These are phyloP conservation scores for Penicillium sumatraense DNA, from an alignment of 2,329 filamentous ascomycete species.

Conservation along the genomic window DNA sequence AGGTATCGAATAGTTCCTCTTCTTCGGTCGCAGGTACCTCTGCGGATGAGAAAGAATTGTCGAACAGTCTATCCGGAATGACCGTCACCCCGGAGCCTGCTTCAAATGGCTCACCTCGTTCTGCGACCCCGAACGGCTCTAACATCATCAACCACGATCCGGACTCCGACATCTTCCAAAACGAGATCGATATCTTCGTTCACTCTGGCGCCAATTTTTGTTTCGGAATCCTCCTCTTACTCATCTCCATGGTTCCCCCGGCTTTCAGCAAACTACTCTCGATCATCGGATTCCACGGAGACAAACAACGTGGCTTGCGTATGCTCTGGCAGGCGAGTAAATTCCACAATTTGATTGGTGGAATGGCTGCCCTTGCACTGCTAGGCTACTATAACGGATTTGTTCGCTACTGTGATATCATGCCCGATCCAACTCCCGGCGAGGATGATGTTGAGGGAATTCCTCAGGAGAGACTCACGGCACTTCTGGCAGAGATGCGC, in stretches of 20 bases:
- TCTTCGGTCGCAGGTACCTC: constrained; percentile 22
- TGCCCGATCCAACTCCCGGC: constrained; percentile 57
- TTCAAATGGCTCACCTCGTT: constrained; percentile 25
- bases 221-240: constrained; percentile 81
- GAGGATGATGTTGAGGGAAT: constrained; percentile 69
- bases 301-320: constrained; percentile 77
- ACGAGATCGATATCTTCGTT: constrained; percentile 83
- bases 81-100: constrained; percentile 22
- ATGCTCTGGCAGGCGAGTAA: constrained; percentile 91
- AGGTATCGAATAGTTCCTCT: constrained; percentile 14
- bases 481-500: constrained; percentile 75
- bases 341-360: constrained; percentile 89
- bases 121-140: constrained; percentile 26
- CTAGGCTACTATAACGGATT: constrained; percentile 88
- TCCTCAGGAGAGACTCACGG: constrained; percentile 69
- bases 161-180: constrained; percentile 68
- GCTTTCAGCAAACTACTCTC: constrained; percentile 84
- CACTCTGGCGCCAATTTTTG: constrained; percentile 89
- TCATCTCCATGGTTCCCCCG: constrained; percentile 92
- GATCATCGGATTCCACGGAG: constrained; percentile 88
- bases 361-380: constrained; percentile 79
- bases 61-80: constrained; percentile 28
- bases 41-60: constrained; percentile 22
- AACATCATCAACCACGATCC: constrained; percentile 53
- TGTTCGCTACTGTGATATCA: constrained; percentile 84